phyloP scores from a whole-genome alignment of 202 grass and related monocot genomes.

The Alloteropsis angusta region DNA sequence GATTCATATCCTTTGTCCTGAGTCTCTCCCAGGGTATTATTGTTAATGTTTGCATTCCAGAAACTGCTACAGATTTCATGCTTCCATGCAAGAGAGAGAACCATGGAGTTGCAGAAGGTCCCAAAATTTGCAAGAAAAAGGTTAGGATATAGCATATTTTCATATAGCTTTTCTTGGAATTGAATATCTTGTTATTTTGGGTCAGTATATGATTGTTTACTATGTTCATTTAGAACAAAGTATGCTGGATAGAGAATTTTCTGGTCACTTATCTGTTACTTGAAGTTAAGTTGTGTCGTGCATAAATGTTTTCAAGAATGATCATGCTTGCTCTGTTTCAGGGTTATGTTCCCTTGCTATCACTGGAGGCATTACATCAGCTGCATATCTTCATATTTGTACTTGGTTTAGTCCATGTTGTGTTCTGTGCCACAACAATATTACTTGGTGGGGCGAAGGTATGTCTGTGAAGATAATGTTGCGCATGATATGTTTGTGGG shows the following conservation, averaged over 20 bases:
- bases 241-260: not conserved
- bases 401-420: constrained; percentile 73
- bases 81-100: constrained; percentile 48
- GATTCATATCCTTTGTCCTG: constrained; percentile 85
- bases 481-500: not conserved
- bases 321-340: constrained; percentile 36
- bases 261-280: not conserved
- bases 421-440: constrained; percentile 67
- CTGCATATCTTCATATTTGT: constrained; percentile 91
- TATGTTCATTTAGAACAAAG: constrained; percentile 23
- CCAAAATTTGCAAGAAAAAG: constrained; percentile 32
- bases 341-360: constrained; percentile 68
- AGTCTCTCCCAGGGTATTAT: constrained; percentile 53
- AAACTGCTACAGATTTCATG: constrained; percentile 40
- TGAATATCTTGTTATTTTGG: not conserved
- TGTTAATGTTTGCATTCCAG: constrained; percentile 53
- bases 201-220: not conserved
- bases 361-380: constrained; percentile 59
- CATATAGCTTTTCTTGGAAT: not conserved
- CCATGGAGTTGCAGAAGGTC: not conserved
- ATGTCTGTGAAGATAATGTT: not conserved
- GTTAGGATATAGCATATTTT: constrained; percentile 18
- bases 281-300: constrained; percentile 6
- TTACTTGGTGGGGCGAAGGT: constrained; percentile 62
- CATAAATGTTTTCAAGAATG: not conserved